Base-by-base conservation (phyloP, 1,284 basidiomycete species). In the Trichosporon sp. region DNA sequence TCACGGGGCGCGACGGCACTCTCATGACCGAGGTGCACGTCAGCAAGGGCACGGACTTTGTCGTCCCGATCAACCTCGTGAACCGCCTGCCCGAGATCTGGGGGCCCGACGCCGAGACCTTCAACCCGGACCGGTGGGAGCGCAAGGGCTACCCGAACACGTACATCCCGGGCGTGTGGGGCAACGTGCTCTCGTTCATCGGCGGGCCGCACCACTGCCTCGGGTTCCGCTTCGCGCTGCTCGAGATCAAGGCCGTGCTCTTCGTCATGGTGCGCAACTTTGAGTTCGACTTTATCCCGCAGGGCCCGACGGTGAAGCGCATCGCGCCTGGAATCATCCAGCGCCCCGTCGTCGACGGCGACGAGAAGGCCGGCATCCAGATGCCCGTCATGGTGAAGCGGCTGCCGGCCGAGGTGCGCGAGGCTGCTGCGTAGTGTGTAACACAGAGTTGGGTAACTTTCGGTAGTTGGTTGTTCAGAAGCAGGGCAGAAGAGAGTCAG, bases 191-290 rank as follows among this genome's bases (percentile, higher is more conserved):
- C 68, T 89, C 89, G 23, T 92, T 91, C 81, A 80, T 90, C 62
- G 86, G 85, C 66, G 89, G 89, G 25, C 87, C 88, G 72, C 83
- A 90, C 67, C 87, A 88, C 51, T 91, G 90, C 77, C 90, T 91
- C 73, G 89, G 90, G 7, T 91, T 87, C 77, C 86, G 86, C 73
- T 91, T 92, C 75, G 89, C 90, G 6, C 75, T 92, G 63, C 85
- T 86, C 29, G 89, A 92, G 76, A 88, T 86, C 80, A 89, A 89
- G 76, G 87, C 86, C 0, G 81, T 90, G 7, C 72, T 90, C 8
- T 90, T 88, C 74, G 85, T 65, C 32, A n/a, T 68, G 25, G 6
- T 69, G 18, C 81, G 80, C 23, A 70, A 70, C 64, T 74, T 79
- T 21, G 73, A 75, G 65, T 65, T 72, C 18, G 44, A 62, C 23